Evolutionary conservation across 306 rosid species (phyloP), one percentile per base, ranked within the genome.

Genomic region (Begonia peltatifolia): DNA sequence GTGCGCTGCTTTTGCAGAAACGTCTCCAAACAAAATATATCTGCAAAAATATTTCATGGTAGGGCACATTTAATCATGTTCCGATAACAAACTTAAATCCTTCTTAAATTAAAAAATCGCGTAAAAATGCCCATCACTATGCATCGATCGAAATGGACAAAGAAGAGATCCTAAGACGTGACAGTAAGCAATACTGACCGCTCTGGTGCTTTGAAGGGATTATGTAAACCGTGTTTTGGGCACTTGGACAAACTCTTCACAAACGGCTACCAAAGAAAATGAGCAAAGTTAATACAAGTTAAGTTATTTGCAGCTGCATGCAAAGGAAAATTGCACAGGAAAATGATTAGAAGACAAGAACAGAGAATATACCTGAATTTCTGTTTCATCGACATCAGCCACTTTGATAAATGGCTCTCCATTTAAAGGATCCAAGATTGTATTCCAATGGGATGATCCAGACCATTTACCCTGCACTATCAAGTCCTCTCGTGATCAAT

Each of bases 381-480:
- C 86, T 22, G 71, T 51, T 83, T 80, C 97, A 63, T 80, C 86
- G 51, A 90, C 78, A n/a, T 90, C 97, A 1, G 92, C 84, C 67
- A 86, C 74, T 76, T 71, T 85, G 60, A 90, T 90, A 68, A 90
- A 90, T 41, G 95, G 77, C 13, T 90, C 97, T 67, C 97, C 97
- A 61, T 90, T 90, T 62, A 90, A 74, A 51, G 97, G 97, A 73
- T 90, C 97, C 69, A 80, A 41, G 54, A 90, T 9, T 9, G 87
- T 83, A 53, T 67, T 86, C 87, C 76, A 76, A 59, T 60, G 63
- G 14, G 83, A 62, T 50, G 95, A 68, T 63, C 73, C 69, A 23
- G 63, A 60, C 97, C 97, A 90, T 76, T 85, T 85, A 63, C 97
- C 97, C 73, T 85, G 84, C 75, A 90, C 97, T 90, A 71, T 58